These are phyloP conservation scores for Pholiota conissans DNA, from an alignment of 768 basidiomycete species.

Conservation along the genomic window DNA sequence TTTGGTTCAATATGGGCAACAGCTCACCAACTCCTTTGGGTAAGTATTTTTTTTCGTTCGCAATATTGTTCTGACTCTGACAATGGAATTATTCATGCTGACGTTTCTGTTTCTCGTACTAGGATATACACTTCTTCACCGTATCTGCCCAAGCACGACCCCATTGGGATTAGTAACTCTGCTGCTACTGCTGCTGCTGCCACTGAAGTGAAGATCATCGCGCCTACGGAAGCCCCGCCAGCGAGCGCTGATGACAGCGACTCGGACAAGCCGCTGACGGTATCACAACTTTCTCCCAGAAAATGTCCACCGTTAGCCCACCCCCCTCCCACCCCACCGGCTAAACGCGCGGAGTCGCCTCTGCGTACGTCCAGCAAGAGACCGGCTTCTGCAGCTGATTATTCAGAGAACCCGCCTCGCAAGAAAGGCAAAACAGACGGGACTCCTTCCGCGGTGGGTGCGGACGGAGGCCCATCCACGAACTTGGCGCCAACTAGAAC, in stretches of 20 bases:
- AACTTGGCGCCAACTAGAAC: not conserved
- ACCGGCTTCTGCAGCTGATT: slow-evolving; percentile 29
- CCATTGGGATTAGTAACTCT: no score
- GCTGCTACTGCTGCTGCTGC: no score
- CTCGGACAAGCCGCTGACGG: slow-evolving; percentile 12
- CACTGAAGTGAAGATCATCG: no score
- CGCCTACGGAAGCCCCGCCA: not conserved
- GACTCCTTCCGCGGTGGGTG: slow-evolving; percentile 1
- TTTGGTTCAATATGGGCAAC: slow-evolving; percentile 51
- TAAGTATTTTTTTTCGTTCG: slow-evolving; percentile 30
- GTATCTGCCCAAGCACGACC: not conserved
- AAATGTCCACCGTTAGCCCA: slow-evolving; percentile 8
- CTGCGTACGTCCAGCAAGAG: slow-evolving; percentile 51
- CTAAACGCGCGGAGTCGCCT: slow-evolving; percentile 32
- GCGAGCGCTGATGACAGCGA: not conserved
- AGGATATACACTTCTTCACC: not conserved
- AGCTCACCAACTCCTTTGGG: slow-evolving; percentile 42
- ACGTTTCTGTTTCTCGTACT: slow-evolving; percentile 17
- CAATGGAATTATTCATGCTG: not conserved
- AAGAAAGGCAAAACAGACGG: slow-evolving; percentile 17
- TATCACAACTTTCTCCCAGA: slow-evolving; percentile 24
- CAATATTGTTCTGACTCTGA: not conserved
- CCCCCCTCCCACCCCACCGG: slow-evolving; percentile 17
- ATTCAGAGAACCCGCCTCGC: slow-evolving; percentile 5
- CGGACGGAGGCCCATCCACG: not conserved